Evolutionary conservation across 768 basidiomycete species (phyloP), one percentile per base, ranked within the genome.

Genomic region (Collybia sp.): DNA sequence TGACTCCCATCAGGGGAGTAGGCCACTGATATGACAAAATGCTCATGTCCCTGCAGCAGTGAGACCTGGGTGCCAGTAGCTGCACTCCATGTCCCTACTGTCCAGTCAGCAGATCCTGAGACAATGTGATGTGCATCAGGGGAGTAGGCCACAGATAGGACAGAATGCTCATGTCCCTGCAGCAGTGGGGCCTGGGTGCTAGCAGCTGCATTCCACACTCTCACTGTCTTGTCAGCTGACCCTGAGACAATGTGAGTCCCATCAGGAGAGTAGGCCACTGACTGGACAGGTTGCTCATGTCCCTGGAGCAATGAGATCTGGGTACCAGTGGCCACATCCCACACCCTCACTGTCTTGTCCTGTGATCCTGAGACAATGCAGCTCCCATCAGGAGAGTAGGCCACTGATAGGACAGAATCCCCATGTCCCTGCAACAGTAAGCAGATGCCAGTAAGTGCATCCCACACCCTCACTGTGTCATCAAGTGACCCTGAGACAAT

Each of bases 171-270:
- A 37, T 37, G 10, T n/a, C 35, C 35, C 13, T 18, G 35, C 4
- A 37, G 35, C 17, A n/a, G 10, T n/a, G 17, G 10, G 13, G 10
- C 13, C 13, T 37, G 13, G 6, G 13, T 13, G 35, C 15, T 41
- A 45, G 49, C 20, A 50, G 50, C 20, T 55, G 58, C 25, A 34
- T 49, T 38, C 43, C 64, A 56, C 45, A 65, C 12, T 59, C 58
- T 12, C 57, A 62, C 6, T 53, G 48, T 1, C 63, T 64, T 17
- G 55, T 51, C 13, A 60, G 63, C 3, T 59, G 59, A 16, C 62
- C 65, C 35, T 37, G 35, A n/a, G 13, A 18, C 35, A 37, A 37
- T 13, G n/a, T 18, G 35, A 10, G n/a, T 53, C 2, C 56, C 49
- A 43, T 58, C 45, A 12, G 55, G 54, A 2, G 54, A 58, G 20